Evolutionary conservation across 225 moss, liverwort and hornwort species (phyloP).

Genomic region (Thuidium tamariscinum): DNA sequence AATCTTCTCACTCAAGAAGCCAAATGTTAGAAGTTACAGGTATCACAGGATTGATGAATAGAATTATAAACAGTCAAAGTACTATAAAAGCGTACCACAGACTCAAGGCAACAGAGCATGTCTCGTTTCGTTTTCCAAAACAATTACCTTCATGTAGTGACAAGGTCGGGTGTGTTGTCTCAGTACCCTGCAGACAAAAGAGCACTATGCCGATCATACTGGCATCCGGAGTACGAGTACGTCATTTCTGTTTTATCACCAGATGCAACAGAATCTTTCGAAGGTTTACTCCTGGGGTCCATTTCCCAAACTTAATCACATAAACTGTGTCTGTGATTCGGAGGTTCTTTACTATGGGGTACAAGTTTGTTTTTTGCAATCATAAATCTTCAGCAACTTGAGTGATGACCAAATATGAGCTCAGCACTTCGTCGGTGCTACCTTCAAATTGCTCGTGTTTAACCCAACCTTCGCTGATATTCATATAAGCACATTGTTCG

Average conservation of each 20-base stretch:
- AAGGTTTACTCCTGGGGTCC: not conserved
- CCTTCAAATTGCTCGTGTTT: not conserved
- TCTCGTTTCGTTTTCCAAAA: not conserved
- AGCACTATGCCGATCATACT: not conserved
- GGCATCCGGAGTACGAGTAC: not conserved
- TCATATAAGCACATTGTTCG: not conserved
- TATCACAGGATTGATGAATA: not conserved
- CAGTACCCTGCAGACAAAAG: not conserved
- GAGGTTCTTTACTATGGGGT: not conserved
- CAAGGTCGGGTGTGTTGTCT: not conserved
- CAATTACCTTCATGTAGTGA: not conserved
- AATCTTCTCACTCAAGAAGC: not conserved
- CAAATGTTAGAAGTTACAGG: not conserved
- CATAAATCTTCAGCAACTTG: not conserved
- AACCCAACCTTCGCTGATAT: not conserved
- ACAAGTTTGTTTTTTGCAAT: not conserved
- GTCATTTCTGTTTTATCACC: not conserved
- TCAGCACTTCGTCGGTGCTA: not conserved
- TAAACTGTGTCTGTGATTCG: not conserved
- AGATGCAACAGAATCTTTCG: not conserved
- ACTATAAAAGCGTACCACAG: slow-evolving; percentile 4
- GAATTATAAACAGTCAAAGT: not conserved
- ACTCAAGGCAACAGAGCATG: not conserved
- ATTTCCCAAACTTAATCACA: not conserved
- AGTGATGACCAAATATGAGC: not conserved